These are phyloP conservation scores for Boletus barrowsii DNA, from an alignment of 768 basidiomycete genomes.

Conservation along the genomic window DNA sequence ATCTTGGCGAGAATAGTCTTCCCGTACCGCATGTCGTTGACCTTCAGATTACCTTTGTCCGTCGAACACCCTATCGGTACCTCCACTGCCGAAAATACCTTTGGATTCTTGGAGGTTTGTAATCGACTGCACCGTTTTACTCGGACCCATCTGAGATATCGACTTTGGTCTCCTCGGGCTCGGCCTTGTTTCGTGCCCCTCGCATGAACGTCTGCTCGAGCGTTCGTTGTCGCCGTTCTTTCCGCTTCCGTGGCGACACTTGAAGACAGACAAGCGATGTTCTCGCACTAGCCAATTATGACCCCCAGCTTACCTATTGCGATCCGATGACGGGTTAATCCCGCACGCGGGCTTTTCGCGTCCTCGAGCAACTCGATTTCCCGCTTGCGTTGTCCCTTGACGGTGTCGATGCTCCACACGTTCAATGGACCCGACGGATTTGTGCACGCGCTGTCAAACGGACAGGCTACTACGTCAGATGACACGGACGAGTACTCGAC, in stretches of 20 bases:
- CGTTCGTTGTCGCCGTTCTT: slow-evolving; percentile 7
- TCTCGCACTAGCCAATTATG: slow-evolving; percentile 8
- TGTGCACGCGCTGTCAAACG: background rate
- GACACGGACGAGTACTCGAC: too few relatives aligned
- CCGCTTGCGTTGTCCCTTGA: slow-evolving; percentile 8
- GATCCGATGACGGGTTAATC: slow-evolving; percentile 2
- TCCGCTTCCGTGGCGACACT: background rate
- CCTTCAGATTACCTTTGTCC: background rate
- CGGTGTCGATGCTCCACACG: slow-evolving; percentile 5
- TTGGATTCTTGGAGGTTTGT: background rate
- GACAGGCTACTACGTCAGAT: background rate
- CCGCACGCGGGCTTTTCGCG: background rate
- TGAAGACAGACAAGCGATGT: slow-evolving; percentile 3
- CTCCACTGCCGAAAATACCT: background rate
- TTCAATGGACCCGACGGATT: slow-evolving; percentile 3
- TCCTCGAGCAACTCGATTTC: slow-evolving; percentile 12
- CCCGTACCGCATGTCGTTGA: background rate
- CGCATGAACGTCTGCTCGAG: slow-evolving; percentile 1
- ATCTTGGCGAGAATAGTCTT: background rate
- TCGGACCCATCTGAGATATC: slow-evolving; percentile 8
- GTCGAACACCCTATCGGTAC: background rate
- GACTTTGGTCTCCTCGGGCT: slow-evolving; percentile 1
- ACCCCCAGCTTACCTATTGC: slow-evolving; percentile 7
- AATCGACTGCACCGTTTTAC: background rate
- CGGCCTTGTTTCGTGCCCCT: slow-evolving; percentile 1